Evolutionary conservation across 148 eudicot species (phyloP), one percentile per base, ranked within the genome.

Genomic region (Selenicereus undatus): DNA sequence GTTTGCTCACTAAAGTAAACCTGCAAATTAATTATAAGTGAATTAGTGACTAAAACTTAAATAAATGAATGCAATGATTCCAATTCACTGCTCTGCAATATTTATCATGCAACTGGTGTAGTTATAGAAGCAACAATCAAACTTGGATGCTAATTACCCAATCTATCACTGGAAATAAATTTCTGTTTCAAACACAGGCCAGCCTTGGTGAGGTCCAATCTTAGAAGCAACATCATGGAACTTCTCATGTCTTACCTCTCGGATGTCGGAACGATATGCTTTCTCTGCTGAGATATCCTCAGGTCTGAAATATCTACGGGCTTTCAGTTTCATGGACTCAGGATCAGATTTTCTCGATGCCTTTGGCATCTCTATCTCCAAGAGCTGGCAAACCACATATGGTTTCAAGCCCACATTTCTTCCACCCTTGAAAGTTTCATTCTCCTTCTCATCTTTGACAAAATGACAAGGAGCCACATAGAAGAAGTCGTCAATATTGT

Each of bases 361-460:
- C 82, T 87, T 88, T 22, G 82, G 87, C 69, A 68, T 80, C 66
- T 83, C 82, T 75, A 94, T 88, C 60, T 85, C 95, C 83, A 94
- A 84, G 81, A 94, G 80, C 81, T 94, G 95, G 81, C 95, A 94
- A 72, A 96, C 82, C 82, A 85, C 95, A 88, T 90, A 94, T 36
- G 99, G 93, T 83, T 88, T 96, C 83, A 96, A 82, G 73, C 99
- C 99, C 81, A 96, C 99, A 88, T 89, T 96, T 83, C 98, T 94
- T 79, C 99, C 93, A 79, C 95, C 86, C 81, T 92, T 96, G 62
- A 87, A 91, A n/a, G 89, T 89, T 82, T 65, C 92, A 69, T 24
- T 74, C 26, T 86, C 98, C 75, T 76, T 80, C 71, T 86, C 90
- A 75, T 86, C 91, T 83, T 85, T 85, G 54, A 82, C 84, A 79